Evolutionary conservation across 371 early-diverging fungal species (phyloP), one percentile per base, ranked within the genome.

Genomic region (Smittium mucronatum): DNA sequence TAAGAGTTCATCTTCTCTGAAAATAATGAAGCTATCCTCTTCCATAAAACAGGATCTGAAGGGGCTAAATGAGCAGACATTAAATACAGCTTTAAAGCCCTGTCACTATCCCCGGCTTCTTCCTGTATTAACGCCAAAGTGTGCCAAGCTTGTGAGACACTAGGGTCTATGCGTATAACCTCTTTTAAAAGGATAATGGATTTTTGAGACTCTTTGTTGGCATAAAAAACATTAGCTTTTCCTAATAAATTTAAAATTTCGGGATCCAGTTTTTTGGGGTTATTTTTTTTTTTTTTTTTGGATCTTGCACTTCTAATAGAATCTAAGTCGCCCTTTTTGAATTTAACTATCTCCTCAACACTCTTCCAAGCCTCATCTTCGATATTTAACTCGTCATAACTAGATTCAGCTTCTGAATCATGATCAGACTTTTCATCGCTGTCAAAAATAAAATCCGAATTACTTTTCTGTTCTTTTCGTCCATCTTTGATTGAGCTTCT

Each of bases 31-130:
- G 85, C 93, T 28, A 95, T 81, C 71, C 89, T 87, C 70, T 89
- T 89, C 99, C 99, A 99, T 33, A 93, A 72, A 1, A 74, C 75
- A 0, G 78, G 80, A 72, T 96, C 92, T 36, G 84, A 85, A 28
- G 87, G 86, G 21, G 86, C 84, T 74, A 99, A 76, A 68, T 93
- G 93, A 2, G 97, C 98, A 0, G 96, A 93, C 35, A 97, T 86
- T 74, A 94, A 84, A 58, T n/a, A n/a, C n/a, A n/a, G n/a, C n/a
- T n/a, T n/a, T n/a, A n/a, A n/a, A n/a, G n/a, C n/a, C n/a, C n/a
- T n/a, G n/a, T n/a, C n/a, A n/a, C n/a, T n/a, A n/a, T n/a, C n/a
- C n/a, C n/a, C n/a, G n/a, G n/a, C n/a, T n/a, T n/a, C n/a, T n/a
- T n/a, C n/a, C n/a, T n/a, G n/a, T n/a, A n/a, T n/a, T n/a, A n/a